Evolutionary conservation across 345 rosid species (phyloP).

Genomic region (Camelina neglecta): DNA sequence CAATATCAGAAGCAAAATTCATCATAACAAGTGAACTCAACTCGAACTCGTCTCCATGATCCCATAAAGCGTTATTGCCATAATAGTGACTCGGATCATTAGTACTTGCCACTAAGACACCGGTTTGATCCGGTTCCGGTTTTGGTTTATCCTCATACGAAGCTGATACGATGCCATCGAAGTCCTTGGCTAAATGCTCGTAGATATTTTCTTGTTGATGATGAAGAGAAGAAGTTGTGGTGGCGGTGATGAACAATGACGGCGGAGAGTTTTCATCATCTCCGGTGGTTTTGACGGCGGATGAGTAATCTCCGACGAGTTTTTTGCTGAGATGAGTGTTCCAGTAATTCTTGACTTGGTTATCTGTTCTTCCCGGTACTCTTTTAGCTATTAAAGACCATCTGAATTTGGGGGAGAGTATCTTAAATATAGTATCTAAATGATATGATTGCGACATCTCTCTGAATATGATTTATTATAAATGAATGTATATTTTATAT

Average conservation of each 20-base stretch:
- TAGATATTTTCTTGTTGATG: conserved; percentile 59
- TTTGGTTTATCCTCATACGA: conserved; percentile 7
- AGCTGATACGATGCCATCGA: neutral
- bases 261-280: conserved; percentile 23
- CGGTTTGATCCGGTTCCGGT: conserved; percentile 14
- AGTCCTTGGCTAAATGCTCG: conserved; percentile 37
- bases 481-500: neutral
- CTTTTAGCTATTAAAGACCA: conserved; percentile 71
- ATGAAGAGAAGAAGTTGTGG: conserved; percentile 61
- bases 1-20: conserved; percentile 45
- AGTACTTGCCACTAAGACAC: neutral
- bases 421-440: neutral
- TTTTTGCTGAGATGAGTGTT: conserved; percentile 57
- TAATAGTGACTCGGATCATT: conserved; percentile 9
- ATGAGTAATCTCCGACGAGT: conserved; percentile 39
- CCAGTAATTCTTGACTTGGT: conserved; percentile 70
- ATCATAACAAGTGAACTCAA: conserved; percentile 40
- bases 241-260: conserved; percentile 48
- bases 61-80: conserved; percentile 44
- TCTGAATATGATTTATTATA: too few species aligned
- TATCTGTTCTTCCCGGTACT: conserved; percentile 66
- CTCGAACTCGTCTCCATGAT: conserved; percentile 43
- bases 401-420: conserved; percentile 31
- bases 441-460: too few species aligned
- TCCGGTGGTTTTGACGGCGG: conserved; percentile 16